Percentiles rank a stretch among this genome's conserved stretches.
phyloP scores from a whole-genome alignment of 148 eudicot genomes.

The Mesembryanthemum crystallinum region DNA sequence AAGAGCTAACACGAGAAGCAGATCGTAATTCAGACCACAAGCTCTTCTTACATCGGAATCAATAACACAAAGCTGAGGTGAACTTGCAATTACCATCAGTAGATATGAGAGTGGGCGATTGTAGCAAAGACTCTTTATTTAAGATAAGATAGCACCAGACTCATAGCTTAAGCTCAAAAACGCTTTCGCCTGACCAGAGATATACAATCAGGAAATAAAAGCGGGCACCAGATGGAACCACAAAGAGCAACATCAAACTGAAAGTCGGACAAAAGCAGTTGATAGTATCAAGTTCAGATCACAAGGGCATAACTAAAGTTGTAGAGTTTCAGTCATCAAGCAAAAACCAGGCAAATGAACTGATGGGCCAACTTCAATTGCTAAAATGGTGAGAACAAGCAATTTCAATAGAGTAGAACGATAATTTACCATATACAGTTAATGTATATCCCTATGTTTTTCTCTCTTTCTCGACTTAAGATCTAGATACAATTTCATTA shows the following conservation, averaged over 20 bases:
- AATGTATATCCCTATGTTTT: slow-evolving; percentile 2
- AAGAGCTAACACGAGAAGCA: too few relatives aligned
- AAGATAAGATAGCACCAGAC: too few relatives aligned
- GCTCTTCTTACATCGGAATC: too few relatives aligned
- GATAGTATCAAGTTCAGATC: neutral
- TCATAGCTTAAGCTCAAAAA: too few relatives aligned
- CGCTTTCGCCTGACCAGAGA: too few relatives aligned
- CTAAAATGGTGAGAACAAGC: neutral
- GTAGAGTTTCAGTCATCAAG: neutral
- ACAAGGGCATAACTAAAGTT: too few relatives aligned
- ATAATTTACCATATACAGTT: neutral
- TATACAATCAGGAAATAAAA: too few relatives aligned
- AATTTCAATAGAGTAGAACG: neutral
- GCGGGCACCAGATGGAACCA: neutral
- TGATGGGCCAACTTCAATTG: neutral
- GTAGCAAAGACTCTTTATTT: too few relatives aligned
- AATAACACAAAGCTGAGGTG: too few relatives aligned
- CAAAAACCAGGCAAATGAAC: neutral
- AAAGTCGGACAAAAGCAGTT: neutral
- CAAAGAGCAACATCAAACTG: neutral
- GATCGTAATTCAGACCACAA: too few relatives aligned
- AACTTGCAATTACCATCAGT: too few relatives aligned
- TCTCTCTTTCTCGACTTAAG: slow-evolving; percentile 10
- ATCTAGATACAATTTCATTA: slow-evolving; percentile 25
- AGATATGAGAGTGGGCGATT: too few relatives aligned